These are phyloP conservation scores for Colletotrichum chrysophilum DNA, from an alignment of 2,329 filamentous ascomycete genomes.

Conservation along the genomic window DNA sequence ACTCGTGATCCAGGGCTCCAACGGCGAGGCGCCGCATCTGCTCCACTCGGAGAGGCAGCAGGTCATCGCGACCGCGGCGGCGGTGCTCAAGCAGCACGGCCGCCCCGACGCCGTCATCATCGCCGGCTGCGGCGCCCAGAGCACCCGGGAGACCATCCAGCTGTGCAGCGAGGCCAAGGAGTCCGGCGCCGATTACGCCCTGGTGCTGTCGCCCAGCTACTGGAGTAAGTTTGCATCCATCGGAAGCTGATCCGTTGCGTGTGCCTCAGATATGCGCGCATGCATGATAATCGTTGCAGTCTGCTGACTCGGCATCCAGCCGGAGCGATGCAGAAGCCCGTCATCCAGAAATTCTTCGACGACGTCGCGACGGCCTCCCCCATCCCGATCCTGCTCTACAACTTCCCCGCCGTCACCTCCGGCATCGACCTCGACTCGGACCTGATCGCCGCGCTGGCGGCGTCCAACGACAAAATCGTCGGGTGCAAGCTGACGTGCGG, in stretches of 20 bases:
- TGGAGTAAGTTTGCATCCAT: constrained; percentile 47
- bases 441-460: constrained; percentile 58
- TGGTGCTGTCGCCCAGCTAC: constrained; percentile 68
- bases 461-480: constrained; percentile 58
- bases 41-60: constrained; percentile 62
- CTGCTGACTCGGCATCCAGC: constrained; percentile 44
- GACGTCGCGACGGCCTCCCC: constrained; percentile 56
- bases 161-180: constrained; percentile 61
- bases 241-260: constrained; percentile 53
- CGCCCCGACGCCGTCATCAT: constrained; percentile 59
- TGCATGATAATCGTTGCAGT: constrained; percentile 33
- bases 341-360: constrained; percentile 64
- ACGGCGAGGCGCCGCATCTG: constrained; percentile 51
- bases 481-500: constrained; percentile 72
- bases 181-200: constrained; percentile 65
- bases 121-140: constrained; percentile 69
- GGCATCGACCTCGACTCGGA: constrained; percentile 73
- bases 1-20: constrained; percentile 52
- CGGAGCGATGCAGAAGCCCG: constrained; percentile 59
- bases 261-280: not conserved
- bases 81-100: constrained; percentile 48
- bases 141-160: constrained; percentile 66
- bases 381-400: constrained; percentile 68
- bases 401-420: constrained; percentile 72
- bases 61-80: constrained; percentile 59